Percentiles rank a stretch among this genome's conserved stretches.
Conservation (phyloP, 768 basidiomycete genomes). For the Termitomyces sp. region DNA sequence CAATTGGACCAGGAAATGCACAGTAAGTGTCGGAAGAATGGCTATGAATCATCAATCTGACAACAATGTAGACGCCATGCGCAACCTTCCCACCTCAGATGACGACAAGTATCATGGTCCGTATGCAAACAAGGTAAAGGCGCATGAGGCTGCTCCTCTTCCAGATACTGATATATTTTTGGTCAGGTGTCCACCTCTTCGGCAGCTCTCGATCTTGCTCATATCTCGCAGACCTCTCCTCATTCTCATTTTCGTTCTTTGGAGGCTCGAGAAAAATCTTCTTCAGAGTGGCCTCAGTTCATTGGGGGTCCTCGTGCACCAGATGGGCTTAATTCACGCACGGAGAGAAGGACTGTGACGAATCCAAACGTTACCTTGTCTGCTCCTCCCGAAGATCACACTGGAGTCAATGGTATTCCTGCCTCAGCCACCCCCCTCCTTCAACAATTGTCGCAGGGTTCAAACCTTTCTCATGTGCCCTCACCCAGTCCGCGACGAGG, state of each 20-base stretch:
- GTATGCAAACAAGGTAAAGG: conserved; percentile 63
- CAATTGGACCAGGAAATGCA: conserved; percentile 94
- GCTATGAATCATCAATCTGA: conserved; percentile 1
- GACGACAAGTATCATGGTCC: conserved; percentile 78
- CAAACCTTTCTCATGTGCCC: conserved; percentile 32
- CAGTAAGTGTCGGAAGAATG: conserved; percentile 48
- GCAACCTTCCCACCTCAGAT: conserved; percentile 81
- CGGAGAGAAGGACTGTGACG: conserved; percentile 70
- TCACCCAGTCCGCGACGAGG: conserved; percentile 64
- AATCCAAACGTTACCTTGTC: conserved; percentile 70
- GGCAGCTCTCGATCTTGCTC: conserved; percentile 90
- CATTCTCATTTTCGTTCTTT: conserved; percentile 56
- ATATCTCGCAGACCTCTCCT: conserved; percentile 79
- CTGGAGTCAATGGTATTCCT: conserved; percentile 42
- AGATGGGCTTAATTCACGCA: conserved; percentile 51
- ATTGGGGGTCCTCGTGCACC: conserved; percentile 57
- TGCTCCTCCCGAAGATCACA: conserved; percentile 47
- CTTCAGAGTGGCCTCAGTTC: conserved; percentile 96
- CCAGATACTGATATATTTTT: conserved; percentile 2
- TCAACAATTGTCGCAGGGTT: conserved; percentile 57
- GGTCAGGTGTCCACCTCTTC: conserved; percentile 79
- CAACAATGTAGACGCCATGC: conserved; percentile 69
- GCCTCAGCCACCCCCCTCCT: conserved; percentile 63
- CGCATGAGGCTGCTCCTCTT: not conserved
- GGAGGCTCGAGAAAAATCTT: conserved; percentile 67